Percentiles rank a stretch among this genome's conserved stretches.
These are phyloP conservation scores for Komagataella pseudopastoris DNA, from an alignment of 805 yeast species.

Conservation along the genomic window DNA sequence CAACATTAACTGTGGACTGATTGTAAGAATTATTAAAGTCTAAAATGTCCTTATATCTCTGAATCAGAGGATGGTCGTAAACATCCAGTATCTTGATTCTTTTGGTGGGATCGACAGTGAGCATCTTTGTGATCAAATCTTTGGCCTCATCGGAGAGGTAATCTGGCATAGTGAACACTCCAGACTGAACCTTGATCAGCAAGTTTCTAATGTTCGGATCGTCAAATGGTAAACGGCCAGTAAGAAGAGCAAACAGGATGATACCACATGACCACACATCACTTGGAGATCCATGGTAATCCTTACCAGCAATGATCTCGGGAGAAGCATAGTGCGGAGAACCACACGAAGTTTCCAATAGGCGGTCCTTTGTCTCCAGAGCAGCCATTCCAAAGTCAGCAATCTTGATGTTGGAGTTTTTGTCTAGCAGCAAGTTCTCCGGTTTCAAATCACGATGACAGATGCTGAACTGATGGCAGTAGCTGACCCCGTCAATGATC, in stretches of 20 bases:
- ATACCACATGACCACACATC: conserved; percentile 99
- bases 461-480: conserved; percentile 53
- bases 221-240: conserved; percentile 94
- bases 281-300: conserved; percentile 92
- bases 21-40: conserved; percentile 26
- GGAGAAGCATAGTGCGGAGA: conserved; percentile 99
- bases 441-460: conserved; percentile 76
- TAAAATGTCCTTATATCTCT: conserved; percentile 48
- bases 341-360: conserved; percentile 92
- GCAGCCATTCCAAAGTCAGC: conserved; percentile 99
- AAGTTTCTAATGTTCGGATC: conserved; percentile 88
- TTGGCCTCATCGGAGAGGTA: conserved; percentile 74
- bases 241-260: conserved; percentile 80
- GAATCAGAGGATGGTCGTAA: conserved; percentile 66
- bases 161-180: conserved; percentile 72
- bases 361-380: conserved; percentile 61
- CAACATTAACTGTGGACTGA: conserved; percentile 12
- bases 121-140: conserved; percentile 71
- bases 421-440: conserved; percentile 67
- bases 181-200: conserved; percentile 82
- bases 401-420: conserved; percentile 78
- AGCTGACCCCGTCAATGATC: conserved; percentile 49
- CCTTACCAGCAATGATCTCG: conserved; percentile 90
- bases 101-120: conserved; percentile 66
- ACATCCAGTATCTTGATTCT: conserved; percentile 74